Evolutionary conservation across 2,329 filamentous ascomycete genomes (phyloP), one percentile per base, ranked within the genome.

Genomic region (Ceratocystis variospora): DNA sequence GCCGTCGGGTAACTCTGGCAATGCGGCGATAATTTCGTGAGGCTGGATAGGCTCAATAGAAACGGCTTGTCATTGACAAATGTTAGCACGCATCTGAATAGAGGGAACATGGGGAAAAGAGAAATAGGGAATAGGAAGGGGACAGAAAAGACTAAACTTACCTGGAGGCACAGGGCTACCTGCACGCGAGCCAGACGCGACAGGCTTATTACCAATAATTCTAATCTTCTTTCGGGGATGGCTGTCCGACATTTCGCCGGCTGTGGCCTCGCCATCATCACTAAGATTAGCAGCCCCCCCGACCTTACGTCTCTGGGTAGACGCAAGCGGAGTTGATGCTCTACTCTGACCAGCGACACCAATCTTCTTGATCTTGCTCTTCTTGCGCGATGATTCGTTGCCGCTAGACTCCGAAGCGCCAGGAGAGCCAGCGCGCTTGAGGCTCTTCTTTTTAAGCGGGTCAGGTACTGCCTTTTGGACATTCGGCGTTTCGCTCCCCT

Each of bases 401-500:
- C 90, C 93, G 73, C 90, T 96, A 8, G 90, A 90, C 73, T 97
- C 93, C 1, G 91, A 96, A 41, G 89, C 81, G 70, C 92, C 88
- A 2, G 92, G 90, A 17, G 91, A 96, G 19, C 91, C 90, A 41
- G 89, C 83, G 37, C 93, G 86, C 77, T 96, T 96, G 64, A 93
- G 82, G 41, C 80, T 81, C 72, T 84, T 86, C 73, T 83, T 84
- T 74, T 83, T 84, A 5, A 76, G 72, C 10, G 79, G 75, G 41
- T 82, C 77, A 4, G 53, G 70, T 28, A 75, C 71, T 66, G 77
- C 77, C 64, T 77, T 78, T 72, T 81, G 83, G 63, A 79, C 74
- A 28, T 46, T 74, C 0, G 81, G 78, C 2, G 81, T 81, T 12
- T 76, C 89, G 46, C 82, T 84, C 33, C 89, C 79, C 68, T 79